Evolutionary conservation across 2,329 filamentous ascomycete genomes (phyloP).

Genomic region (Aspergillus fumigatus): DNA sequence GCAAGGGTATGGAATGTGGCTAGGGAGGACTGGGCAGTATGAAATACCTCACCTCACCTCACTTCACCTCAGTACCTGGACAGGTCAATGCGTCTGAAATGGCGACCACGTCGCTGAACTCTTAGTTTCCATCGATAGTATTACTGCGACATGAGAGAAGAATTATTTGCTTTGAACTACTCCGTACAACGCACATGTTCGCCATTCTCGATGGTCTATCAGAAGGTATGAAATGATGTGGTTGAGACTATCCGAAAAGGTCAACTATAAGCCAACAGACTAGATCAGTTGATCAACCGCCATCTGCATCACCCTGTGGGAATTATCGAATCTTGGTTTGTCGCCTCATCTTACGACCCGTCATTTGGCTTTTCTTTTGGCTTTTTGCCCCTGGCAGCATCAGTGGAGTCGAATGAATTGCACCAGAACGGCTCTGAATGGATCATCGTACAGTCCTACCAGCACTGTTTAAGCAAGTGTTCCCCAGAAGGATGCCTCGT

Average conservation of each 20-base stretch:
- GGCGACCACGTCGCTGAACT: neutral
- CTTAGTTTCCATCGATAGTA: neutral
- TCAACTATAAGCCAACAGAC: neutral
- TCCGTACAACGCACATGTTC: neutral
- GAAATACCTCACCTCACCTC: no score
- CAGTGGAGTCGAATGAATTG: conserved; percentile 4
- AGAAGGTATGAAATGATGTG: neutral
- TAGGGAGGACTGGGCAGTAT: neutral
- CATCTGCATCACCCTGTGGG: neutral
- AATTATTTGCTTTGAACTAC: neutral
- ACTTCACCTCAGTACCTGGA: neutral
- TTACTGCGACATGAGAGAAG: neutral
- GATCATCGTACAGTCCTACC: conserved; percentile 1
- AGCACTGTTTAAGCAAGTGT: neutral
- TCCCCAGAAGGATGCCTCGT: neutral
- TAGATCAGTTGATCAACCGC: neutral
- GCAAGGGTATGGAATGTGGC: conserved; percentile 3
- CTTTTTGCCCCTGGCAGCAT: conserved; percentile 12
- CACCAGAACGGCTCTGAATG: conserved; percentile 5
- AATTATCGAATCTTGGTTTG: conserved; percentile 14
- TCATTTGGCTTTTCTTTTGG: neutral
- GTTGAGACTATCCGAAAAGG: neutral
- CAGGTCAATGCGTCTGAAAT: neutral
- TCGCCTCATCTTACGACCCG: conserved; percentile 15
- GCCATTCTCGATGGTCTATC: neutral